These are phyloP conservation scores for Phytophthora constricta DNA, from an alignment of 352 stramenopile genomes.

Conservation along the genomic window DNA sequence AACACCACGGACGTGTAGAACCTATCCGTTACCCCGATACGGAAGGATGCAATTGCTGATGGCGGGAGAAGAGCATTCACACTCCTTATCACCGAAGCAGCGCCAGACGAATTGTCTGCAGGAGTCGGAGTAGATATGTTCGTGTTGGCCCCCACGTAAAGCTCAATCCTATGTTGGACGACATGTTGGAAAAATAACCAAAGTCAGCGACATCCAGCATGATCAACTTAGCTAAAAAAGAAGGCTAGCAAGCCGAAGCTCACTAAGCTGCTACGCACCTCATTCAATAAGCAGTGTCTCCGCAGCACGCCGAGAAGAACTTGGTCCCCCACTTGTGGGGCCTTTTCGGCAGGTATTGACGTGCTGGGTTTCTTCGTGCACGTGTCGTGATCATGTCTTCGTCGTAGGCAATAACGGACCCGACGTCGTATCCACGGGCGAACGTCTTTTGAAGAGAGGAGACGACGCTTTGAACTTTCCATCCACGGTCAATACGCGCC, in stretches of 20 bases:
- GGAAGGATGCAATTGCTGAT: slow-evolving; percentile 7
- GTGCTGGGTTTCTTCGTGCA: not conserved
- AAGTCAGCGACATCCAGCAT: not conserved
- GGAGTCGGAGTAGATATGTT: not conserved
- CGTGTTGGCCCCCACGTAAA: not conserved
- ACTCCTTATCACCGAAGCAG: not conserved
- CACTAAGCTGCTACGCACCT: not conserved
- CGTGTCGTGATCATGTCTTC: not conserved
- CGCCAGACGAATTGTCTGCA: not conserved
- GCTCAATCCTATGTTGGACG: slow-evolving; percentile 1
- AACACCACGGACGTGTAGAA: slow-evolving; percentile 23
- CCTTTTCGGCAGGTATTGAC: too few relatives aligned
- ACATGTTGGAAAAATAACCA: slow-evolving; percentile 1
- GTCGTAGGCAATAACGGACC: not conserved
- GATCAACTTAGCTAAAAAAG: not conserved
- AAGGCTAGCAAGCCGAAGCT: not conserved
- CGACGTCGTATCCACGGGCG: not conserved
- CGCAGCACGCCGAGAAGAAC: too few relatives aligned
- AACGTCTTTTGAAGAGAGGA: not conserved
- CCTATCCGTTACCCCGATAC: slow-evolving; percentile 11
- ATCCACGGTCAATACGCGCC: not conserved
- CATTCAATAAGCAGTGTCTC: too few relatives aligned
- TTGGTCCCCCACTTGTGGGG: not conserved
- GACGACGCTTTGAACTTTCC: not conserved
- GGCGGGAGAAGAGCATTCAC: not conserved